phyloP scores from a whole-genome alignment of 768 basidiomycete species.

The Calocybe cyanea region DNA sequence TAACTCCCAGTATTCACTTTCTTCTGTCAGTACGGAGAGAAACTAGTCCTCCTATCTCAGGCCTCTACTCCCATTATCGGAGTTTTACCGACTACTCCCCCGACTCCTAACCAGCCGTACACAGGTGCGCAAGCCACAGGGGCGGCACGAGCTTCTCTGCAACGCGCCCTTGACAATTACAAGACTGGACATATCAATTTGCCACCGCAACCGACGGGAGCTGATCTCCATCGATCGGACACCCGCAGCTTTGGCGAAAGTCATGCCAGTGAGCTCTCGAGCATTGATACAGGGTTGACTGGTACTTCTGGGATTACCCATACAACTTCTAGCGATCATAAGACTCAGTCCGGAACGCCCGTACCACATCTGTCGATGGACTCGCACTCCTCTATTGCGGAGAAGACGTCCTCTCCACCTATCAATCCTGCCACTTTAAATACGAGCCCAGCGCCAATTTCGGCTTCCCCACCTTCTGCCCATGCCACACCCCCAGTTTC shows the following conservation, averaged over 20 bases:
- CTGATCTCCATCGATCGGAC: slow-evolving; percentile 67
- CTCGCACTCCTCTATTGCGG: slow-evolving; percentile 17
- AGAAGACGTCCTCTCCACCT: slow-evolving; percentile 18
- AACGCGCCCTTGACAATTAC: slow-evolving; percentile 77
- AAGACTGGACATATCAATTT: slow-evolving; percentile 62
- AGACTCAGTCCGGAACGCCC: slow-evolving; percentile 13
- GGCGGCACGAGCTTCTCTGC: slow-evolving; percentile 67
- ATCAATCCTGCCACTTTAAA: slow-evolving; percentile 23
- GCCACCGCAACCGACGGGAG: slow-evolving; percentile 36
- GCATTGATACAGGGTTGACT: slow-evolving; percentile 37
- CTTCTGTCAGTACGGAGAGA: slow-evolving; percentile 69
- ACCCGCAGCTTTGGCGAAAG: slow-evolving; percentile 83
- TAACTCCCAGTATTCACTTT: background rate
- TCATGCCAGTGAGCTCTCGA: slow-evolving; percentile 69
- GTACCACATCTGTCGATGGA: slow-evolving; percentile 13
- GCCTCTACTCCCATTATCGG: slow-evolving; percentile 60
- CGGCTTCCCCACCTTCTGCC: slow-evolving; percentile 24
- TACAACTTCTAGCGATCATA: slow-evolving; percentile 36
- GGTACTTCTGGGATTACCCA: slow-evolving; percentile 22
- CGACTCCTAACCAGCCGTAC: slow-evolving; percentile 53
- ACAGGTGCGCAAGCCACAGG: slow-evolving; percentile 60
- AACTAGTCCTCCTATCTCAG: slow-evolving; percentile 69
- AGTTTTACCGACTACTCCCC: slow-evolving; percentile 66
- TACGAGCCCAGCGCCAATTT: slow-evolving; percentile 16
- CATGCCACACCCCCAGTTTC: slow-evolving; percentile 23